Evolutionary conservation across 768 basidiomycete species (phyloP).

Genomic region (Suillus americanus): DNA sequence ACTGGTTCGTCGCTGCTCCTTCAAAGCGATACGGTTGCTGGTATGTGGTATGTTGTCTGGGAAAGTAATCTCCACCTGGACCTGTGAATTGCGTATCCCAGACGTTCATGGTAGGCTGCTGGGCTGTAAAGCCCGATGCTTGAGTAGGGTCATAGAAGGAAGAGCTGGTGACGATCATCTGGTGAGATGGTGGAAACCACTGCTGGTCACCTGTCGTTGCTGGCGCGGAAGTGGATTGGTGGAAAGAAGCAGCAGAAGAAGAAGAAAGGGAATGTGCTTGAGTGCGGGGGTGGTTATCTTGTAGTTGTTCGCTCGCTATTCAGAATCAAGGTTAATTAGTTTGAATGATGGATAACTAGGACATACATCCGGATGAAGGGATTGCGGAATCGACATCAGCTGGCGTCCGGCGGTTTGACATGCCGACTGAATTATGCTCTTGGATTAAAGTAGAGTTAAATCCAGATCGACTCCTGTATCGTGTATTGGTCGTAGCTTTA

Average conservation of each 20-base stretch:
- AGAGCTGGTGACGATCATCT: slow-evolving; percentile 56
- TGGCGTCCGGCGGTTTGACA: slow-evolving; percentile 22
- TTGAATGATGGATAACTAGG: background rate
- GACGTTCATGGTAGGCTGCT: slow-evolving; percentile 43
- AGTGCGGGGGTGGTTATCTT: background rate
- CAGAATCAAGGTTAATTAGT: slow-evolving; percentile 1
- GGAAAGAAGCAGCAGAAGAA: slow-evolving; percentile 4
- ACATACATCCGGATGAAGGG: slow-evolving; percentile 27
- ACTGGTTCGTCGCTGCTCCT: background rate
- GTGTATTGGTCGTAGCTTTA: background rate
- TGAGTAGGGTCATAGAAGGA: slow-evolving; percentile 54
- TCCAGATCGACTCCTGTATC: background rate
- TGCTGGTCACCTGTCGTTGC: background rate
- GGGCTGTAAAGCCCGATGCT: slow-evolving; percentile 34
- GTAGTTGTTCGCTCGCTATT: slow-evolving; percentile 7
- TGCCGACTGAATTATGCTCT: slow-evolving; percentile 4
- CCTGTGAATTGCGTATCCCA: slow-evolving; percentile 19
- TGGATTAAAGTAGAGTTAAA: background rate
- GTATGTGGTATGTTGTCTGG: slow-evolving; percentile 8
- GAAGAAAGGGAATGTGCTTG: slow-evolving; percentile 1
- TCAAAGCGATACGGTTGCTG: slow-evolving; percentile 6
- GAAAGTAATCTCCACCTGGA: background rate
- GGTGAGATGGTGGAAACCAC: slow-evolving; percentile 6
- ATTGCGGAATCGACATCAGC: slow-evolving; percentile 18
- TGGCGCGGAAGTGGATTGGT: slow-evolving; percentile 2